Percentiles rank a stretch among this genome's conserved stretches.
Evolutionary conservation across 345 rosid genomes (phyloP).

Genomic region (Camelina laxa): DNA sequence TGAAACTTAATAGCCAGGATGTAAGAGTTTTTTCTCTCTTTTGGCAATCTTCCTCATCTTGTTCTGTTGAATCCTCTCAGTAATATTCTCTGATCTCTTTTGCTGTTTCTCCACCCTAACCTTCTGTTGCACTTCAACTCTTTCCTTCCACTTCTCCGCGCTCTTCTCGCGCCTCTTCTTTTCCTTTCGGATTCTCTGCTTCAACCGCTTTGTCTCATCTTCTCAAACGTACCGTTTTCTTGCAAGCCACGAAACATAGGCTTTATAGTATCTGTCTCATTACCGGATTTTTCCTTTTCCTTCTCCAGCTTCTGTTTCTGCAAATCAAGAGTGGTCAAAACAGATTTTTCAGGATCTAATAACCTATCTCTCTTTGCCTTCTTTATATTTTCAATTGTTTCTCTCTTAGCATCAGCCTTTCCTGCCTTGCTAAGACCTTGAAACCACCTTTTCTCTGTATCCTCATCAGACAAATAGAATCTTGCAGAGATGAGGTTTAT

Average conservation of each 20-base stretch:
- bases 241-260: constrained; percentile 48
- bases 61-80: constrained; percentile 61
- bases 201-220: constrained; percentile 66
- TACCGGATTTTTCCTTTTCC: constrained; percentile 44
- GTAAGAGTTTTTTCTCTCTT: constrained; percentile 71
- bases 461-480: constrained; percentile 72
- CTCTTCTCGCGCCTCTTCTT: constrained; percentile 64
- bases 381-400: constrained; percentile 62
- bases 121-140: constrained; percentile 53
- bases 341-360: constrained; percentile 60
- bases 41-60: constrained; percentile 65
- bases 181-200: constrained; percentile 62
- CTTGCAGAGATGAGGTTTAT: constrained; percentile 70
- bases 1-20: constrained; percentile 45
- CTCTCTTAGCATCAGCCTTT: constrained; percentile 63
- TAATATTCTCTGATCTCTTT: constrained; percentile 63
- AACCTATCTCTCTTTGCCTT: constrained; percentile 69
- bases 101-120: constrained; percentile 66
- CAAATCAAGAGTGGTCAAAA: constrained; percentile 59
- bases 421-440: constrained; percentile 65
- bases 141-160: constrained; percentile 75
- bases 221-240: constrained; percentile 67
- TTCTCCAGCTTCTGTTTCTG: constrained; percentile 62
- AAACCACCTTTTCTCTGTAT: constrained; percentile 63
- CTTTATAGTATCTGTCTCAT: constrained; percentile 10